Evolutionary conservation across 768 basidiomycete genomes (phyloP).

Genomic region (Podaxis carcinomalis): DNA sequence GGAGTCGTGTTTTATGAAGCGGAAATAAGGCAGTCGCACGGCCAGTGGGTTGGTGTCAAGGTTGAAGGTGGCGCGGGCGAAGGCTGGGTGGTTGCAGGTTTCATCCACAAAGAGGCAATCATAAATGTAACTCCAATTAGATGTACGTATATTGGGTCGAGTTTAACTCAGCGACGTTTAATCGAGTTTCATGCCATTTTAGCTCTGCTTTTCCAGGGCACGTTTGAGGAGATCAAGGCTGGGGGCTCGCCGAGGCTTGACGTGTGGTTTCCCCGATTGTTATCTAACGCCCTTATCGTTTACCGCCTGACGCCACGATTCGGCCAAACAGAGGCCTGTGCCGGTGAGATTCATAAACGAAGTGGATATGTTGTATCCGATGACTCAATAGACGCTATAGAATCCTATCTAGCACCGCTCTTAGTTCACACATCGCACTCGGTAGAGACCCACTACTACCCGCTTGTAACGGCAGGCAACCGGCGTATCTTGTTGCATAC

Average conservation of each 20-base stretch:
- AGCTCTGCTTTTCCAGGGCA: conserved; percentile 37
- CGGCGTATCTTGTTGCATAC: conserved; percentile 58
- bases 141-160: conserved; percentile 34
- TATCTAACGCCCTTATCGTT: conserved; percentile 59
- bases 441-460: conserved; percentile 67
- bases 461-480: conserved; percentile 32
- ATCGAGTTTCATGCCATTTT: conserved; percentile 5
- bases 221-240: conserved; percentile 30
- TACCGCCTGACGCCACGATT: conserved; percentile 48
- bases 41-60: conserved; percentile 47
- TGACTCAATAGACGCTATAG: conserved; percentile 27
- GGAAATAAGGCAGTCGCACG: conserved; percentile 10
- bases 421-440: conserved; percentile 56
- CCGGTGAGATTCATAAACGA: conserved; percentile 21
- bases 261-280: conserved; percentile 49
- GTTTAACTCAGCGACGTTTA: conserved; percentile 10
- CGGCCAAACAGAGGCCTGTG: conserved; percentile 18
- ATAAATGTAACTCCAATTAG: conserved; percentile 29
- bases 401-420: conserved; percentile 56
- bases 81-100: conserved; percentile 62
- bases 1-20: conserved; percentile 65
- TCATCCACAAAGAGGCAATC: conserved; percentile 32
- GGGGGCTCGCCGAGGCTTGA: conserved; percentile 33
- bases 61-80: conserved; percentile 45
- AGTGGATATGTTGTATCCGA: conserved; percentile 19